phyloP scores from a whole-genome alignment of 805 yeast genomes.

The Barnettozyma pratensis region DNA sequence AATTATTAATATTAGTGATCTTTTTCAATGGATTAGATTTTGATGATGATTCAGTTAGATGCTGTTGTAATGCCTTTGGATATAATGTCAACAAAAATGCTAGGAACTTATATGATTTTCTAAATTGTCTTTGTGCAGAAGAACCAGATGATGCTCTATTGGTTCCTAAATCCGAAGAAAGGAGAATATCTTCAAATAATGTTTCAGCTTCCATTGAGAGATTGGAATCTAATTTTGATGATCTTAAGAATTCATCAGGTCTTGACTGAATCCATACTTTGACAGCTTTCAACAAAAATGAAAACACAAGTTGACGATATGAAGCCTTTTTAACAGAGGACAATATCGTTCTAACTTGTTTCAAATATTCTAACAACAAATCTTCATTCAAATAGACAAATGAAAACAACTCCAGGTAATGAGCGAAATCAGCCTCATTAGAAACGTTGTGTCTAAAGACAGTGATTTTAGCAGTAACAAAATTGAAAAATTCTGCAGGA shows the following conservation, averaged over 20 bases:
- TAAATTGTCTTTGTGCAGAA: conserved; percentile 19
- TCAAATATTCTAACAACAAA: conserved; percentile 33
- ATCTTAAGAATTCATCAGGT: conserved; percentile 38
- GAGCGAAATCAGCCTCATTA: conserved; percentile 34
- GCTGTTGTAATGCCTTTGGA: conserved; percentile 28
- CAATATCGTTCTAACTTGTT: conserved; percentile 33
- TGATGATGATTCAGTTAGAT: conserved; percentile 6
- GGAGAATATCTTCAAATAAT: conserved; percentile 32
- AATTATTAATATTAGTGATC: conserved; percentile 15
- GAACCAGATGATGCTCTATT: conserved; percentile 3
- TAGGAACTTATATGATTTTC: conserved; percentile 28
- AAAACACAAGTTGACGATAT: conserved; percentile 40
- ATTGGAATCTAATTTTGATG: conserved; percentile 17
- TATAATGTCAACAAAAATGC: conserved; percentile 30
- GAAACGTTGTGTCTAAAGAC: conserved; percentile 31
- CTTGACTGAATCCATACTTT: conserved; percentile 46
- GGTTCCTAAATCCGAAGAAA: conserved; percentile 23
- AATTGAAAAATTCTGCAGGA: conserved; percentile 36
- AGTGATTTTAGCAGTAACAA: conserved; percentile 26
- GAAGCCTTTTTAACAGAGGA: conserved; percentile 36
- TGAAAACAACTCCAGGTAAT: conserved; percentile 42
- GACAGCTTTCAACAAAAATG: conserved; percentile 41
- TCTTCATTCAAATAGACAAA: conserved; percentile 36
- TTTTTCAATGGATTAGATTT: conserved; percentile 19
- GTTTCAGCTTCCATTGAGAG: conserved; percentile 26